Percentiles rank a stretch among this genome's conserved stretches.
phyloP scores from a whole-genome alignment of 495 filamentous ascomycete species.

The Lichenothelia convexa region DNA sequence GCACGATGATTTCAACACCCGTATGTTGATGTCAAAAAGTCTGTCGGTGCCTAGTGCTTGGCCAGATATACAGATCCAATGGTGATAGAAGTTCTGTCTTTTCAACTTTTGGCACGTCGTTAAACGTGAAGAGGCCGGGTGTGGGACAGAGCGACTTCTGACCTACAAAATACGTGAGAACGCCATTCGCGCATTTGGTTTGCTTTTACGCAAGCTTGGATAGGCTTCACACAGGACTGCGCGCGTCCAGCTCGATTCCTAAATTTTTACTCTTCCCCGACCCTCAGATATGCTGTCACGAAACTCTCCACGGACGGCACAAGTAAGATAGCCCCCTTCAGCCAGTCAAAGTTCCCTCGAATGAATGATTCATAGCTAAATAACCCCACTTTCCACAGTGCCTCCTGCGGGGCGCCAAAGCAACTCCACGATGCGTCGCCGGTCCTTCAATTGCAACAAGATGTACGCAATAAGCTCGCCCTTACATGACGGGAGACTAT shows the following conservation, averaged over 20 bases:
- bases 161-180: too few relatives aligned
- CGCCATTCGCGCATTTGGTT: too few relatives aligned
- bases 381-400: slow-evolving; percentile 21
- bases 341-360: slow-evolving; percentile 13
- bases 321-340: slow-evolving; percentile 15
- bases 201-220: too few relatives aligned
- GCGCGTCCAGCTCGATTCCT: not conserved
- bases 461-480: slow-evolving; percentile 11
- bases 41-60: too few relatives aligned
- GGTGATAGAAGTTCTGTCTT: too few relatives aligned
- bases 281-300: slow-evolving; percentile 49
- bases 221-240: not conserved
- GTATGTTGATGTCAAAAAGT: too few relatives aligned
- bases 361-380: slow-evolving; percentile 12
- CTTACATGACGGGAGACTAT: not conserved
- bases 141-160: too few relatives aligned
- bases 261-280: too few relatives aligned
- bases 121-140: too few relatives aligned
- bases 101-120: too few relatives aligned
- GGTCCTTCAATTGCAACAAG: slow-evolving; percentile 19
- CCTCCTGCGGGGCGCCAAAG: slow-evolving; percentile 36
- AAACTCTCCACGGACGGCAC: slow-evolving; percentile 33
- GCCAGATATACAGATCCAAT: too few relatives aligned
- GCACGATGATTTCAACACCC: too few relatives aligned
- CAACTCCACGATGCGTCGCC: slow-evolving; percentile 23